These are phyloP conservation scores for Phyllosticta paracitricarpa DNA, from an alignment of 2,329 filamentous ascomycete species.

Conservation along the genomic window DNA sequence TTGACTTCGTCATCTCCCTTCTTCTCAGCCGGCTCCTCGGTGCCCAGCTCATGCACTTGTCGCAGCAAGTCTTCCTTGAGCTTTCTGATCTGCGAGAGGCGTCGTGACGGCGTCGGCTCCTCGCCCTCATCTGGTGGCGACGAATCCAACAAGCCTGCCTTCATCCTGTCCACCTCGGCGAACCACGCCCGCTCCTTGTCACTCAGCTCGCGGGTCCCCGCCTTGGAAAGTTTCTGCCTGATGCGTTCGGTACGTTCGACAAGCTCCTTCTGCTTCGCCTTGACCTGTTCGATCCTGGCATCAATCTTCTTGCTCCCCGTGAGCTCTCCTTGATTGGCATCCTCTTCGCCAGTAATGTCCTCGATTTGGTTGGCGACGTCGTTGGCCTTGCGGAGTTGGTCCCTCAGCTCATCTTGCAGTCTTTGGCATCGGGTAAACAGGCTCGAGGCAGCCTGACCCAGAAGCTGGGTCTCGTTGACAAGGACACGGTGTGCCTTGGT, in stretches of 20 bases:
- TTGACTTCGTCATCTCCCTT: constrained; percentile 13
- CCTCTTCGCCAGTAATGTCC: constrained; percentile 51
- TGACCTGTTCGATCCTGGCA: constrained; percentile 45
- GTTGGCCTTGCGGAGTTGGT: constrained; percentile 57
- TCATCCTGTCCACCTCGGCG: constrained; percentile 42
- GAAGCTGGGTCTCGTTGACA: constrained; percentile 56
- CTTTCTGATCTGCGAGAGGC: constrained; percentile 47
- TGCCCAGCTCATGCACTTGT: constrained; percentile 17
- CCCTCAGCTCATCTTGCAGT: constrained; percentile 55
- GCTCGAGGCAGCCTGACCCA: constrained; percentile 61
- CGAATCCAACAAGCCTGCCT: constrained; percentile 26
- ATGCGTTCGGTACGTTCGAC: constrained; percentile 51
- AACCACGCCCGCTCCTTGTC: constrained; percentile 53
- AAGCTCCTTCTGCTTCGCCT: constrained; percentile 47
- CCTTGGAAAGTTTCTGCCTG: constrained; percentile 39
- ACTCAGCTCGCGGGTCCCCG: constrained; percentile 39
- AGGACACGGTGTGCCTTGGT: constrained; percentile 64
- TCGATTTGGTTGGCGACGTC: constrained; percentile 59
- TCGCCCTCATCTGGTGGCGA: constrained; percentile 19
- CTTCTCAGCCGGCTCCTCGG: constrained; percentile 12
- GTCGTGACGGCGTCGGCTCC: constrained; percentile 31
- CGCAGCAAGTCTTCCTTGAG: constrained; percentile 42
- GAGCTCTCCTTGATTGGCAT: constrained; percentile 27
- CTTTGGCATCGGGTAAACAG: constrained; percentile 62
- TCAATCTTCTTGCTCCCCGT: constrained; percentile 48